A percentile compares a stretch with the other conserved stretches of the same genome.
Evolutionary conservation across 306 rosid species (phyloP).

Genomic region (Calophaca sinica): DNA sequence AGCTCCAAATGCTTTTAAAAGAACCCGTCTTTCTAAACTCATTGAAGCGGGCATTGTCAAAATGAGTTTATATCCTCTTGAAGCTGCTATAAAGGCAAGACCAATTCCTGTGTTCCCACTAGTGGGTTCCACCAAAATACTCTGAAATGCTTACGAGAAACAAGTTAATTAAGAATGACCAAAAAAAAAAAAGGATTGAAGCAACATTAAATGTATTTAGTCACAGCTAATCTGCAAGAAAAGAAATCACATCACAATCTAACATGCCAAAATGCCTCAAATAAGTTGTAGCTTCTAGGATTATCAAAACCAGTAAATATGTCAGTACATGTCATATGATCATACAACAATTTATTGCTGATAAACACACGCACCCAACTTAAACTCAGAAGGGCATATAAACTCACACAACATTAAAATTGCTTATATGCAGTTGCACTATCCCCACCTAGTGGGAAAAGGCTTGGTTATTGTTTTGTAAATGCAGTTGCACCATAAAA

Average conservation of each 20-base stretch:
- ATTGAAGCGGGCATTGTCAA: slow-evolving; percentile 97
- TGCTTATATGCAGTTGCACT: not conserved
- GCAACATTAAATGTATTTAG: slow-evolving; percentile 20
- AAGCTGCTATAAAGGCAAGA: slow-evolving; percentile 97
- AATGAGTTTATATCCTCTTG: slow-evolving; percentile 94
- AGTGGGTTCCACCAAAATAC: slow-evolving; percentile 94
- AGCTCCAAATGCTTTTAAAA: slow-evolving; percentile 96
- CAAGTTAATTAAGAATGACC: slow-evolving; percentile 40
- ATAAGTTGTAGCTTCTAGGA: slow-evolving; percentile 35
- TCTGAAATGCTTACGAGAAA: slow-evolving; percentile 58
- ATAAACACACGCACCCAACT: not conserved
- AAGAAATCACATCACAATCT: slow-evolving; percentile 8
- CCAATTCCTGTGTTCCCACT: slow-evolving; percentile 99
- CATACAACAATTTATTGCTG: slow-evolving; percentile 8
- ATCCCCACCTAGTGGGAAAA: not conserved
- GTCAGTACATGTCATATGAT: not conserved
- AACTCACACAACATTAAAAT: slow-evolving; percentile 10
- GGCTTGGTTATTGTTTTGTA: not conserved
- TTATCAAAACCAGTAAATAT: slow-evolving; percentile 39
- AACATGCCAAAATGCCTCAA: slow-evolving; percentile 1
- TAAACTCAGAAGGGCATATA: slow-evolving; percentile 18
- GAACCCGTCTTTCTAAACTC: slow-evolving; percentile 98
- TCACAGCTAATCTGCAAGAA: slow-evolving; percentile 38
- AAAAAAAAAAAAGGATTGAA: slow-evolving; percentile 32
- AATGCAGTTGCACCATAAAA: not conserved